Evolutionary conservation across 345 rosid genomes (phyloP).

Genomic region (Eucalyptus sideroxylon): DNA sequence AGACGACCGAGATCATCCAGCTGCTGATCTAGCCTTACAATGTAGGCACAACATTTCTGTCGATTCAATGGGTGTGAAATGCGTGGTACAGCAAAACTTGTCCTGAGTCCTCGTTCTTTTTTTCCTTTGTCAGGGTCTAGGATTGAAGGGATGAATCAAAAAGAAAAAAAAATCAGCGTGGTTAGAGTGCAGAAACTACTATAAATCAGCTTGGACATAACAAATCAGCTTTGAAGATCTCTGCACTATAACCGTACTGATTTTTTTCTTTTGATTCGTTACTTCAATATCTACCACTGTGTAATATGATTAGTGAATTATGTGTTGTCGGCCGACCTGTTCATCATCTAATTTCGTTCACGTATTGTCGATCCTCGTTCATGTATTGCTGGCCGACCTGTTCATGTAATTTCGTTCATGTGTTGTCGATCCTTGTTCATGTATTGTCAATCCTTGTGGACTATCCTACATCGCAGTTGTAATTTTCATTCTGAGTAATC

Average conservation of each 20-base stretch:
- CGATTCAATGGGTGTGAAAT: not conserved
- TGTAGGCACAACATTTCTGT: not conserved
- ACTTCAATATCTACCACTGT: not conserved
- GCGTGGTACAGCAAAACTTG: not conserved
- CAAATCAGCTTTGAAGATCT: not conserved
- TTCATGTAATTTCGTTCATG: too few relatives aligned
- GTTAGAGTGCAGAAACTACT: not conserved
- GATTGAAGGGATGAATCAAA: not conserved
- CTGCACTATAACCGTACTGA: not conserved
- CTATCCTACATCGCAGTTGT: not conserved
- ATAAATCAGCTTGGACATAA: not conserved
- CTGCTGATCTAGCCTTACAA: not conserved
- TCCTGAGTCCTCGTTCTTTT: not conserved
- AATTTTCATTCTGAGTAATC: not conserved
- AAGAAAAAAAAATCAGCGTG: not conserved
- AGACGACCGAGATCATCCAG: not conserved
- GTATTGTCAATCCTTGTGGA: not conserved
- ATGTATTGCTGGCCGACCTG: too few relatives aligned
- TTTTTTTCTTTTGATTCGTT: not conserved
- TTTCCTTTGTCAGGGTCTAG: not conserved
- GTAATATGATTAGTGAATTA: not conserved
- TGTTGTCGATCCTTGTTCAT: not conserved
- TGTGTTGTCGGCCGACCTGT: not conserved
- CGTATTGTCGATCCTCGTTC: fast-evolving
- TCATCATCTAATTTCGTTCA: not conserved